Base-by-base conservation (phyloP, 2,329 filamentous ascomycete genomes). In the Fonsecaea nubica region DNA sequence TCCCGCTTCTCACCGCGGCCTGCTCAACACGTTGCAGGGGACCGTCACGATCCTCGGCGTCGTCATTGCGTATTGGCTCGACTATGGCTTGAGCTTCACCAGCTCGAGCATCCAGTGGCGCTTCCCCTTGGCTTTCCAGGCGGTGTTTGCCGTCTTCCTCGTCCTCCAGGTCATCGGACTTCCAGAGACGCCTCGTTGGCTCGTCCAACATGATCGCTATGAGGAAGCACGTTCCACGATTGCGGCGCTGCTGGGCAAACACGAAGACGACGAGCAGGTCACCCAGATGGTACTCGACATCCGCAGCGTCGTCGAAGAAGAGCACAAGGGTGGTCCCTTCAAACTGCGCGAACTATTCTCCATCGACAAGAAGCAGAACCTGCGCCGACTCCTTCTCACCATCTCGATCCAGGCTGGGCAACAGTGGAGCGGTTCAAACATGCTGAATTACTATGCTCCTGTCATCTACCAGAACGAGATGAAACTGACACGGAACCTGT, bases 321-420 rank as follows among this genome's bases (percentile, higher is more conserved):
- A 25, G 3, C 25, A 25, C 25, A 25, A 25, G 25, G 25, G 25
- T 25, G 25, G 25, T 2, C 25, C 25, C 25, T 25, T 25, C 25
- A 80, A 78, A 32, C 87, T 87, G 76, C 75, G 75, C 5, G 86
- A 88, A 68, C 81, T 88, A 65, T 88, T 88, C 76, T 87, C 83
- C 67, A 85, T 85, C 81, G 81, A 78, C 66, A 82, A 85, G 68
- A 80, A 86, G 72, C 81, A 84, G 50, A 82, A 86, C 75, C 79
- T 87, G 67, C 85, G 87, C 76, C 83, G 85, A 62, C 83, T 83
- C 8, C 74, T 83, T 12, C 79, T 87, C 32, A 85, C 83, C 67
- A 86, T 86, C 70, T 80, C 85, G 76, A 86, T 86, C 75, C 84
- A 86, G 73, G 81, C 85, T 78, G 87, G 85, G 76, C 82, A 81